These are phyloP conservation scores for Tillandsia fasciculata DNA, from an alignment of 176 grass and related monocot species.

Conservation along the genomic window DNA sequence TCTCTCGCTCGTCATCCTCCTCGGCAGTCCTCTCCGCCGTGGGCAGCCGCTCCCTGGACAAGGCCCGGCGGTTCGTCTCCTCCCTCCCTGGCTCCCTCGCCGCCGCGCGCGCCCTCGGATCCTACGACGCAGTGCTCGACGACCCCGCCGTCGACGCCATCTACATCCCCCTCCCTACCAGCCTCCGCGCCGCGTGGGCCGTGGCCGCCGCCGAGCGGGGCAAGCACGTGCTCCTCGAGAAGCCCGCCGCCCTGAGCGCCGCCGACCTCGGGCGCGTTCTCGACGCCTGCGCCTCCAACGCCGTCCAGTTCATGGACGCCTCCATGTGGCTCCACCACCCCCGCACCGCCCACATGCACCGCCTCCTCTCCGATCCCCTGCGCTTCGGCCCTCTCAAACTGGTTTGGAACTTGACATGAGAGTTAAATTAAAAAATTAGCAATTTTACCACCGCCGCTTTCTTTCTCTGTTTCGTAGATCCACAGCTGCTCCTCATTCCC, in stretches of 20 bases:
- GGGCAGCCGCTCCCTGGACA: conserved; percentile 21
- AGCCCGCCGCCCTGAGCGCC: conserved; percentile 11
- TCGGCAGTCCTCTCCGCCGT: conserved; percentile 10
- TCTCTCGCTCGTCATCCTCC: background rate
- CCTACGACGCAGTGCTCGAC: conserved; percentile 19
- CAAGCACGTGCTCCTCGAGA: conserved; percentile 26
- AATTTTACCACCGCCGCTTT: background rate
- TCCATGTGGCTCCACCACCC: conserved; percentile 20
- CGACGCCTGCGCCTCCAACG: conserved; percentile 3
- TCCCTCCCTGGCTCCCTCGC: conserved; percentile 3
- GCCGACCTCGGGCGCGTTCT: conserved; percentile 14
- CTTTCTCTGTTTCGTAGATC: background rate
- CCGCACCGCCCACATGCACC: conserved; percentile 9
- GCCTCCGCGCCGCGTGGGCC: conserved; percentile 18
- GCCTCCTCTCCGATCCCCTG: background rate
- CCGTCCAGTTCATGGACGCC: conserved; percentile 15
- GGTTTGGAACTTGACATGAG: background rate
- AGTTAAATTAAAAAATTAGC: background rate
- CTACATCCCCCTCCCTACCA: conserved; percentile 17
- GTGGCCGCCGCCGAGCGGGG: conserved; percentile 15
- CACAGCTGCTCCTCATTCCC: conserved; percentile 1
- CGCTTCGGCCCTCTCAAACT: conserved; percentile 5
- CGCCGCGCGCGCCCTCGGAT: conserved; percentile 5
- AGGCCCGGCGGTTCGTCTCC: conserved; percentile 18
- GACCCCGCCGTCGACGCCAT: conserved; percentile 15